Evolutionary conservation across 768 basidiomycete genomes (phyloP).

Genomic region (Rickenella mellea): DNA sequence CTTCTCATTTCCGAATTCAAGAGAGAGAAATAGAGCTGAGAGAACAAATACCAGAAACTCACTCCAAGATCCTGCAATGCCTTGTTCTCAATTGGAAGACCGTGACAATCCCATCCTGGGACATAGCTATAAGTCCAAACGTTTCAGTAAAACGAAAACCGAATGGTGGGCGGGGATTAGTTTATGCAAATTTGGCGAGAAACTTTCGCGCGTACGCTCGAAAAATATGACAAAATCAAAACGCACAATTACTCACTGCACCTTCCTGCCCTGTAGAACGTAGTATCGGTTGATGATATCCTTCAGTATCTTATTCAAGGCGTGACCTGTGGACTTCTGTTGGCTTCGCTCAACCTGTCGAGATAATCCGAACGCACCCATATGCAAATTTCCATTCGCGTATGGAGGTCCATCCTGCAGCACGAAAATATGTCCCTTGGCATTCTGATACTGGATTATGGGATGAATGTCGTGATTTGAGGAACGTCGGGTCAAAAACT

Average conservation of each 20-base stretch:
- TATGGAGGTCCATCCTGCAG: slow-evolving; percentile 96
- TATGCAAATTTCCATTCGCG: slow-evolving; percentile 92
- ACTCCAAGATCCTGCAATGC: slow-evolving; percentile 72
- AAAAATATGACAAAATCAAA: no score
- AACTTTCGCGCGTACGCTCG: no score
- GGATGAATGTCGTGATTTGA: background rate
- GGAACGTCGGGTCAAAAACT: slow-evolving; percentile 1
- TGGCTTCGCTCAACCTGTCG: background rate
- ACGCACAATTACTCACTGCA: slow-evolving; percentile 71
- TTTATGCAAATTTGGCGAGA: no score
- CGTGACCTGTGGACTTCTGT: slow-evolving; percentile 56
- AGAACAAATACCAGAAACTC: no score
- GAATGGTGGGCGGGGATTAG: background rate
- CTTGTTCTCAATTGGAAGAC: slow-evolving; percentile 94
- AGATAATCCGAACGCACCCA: slow-evolving; percentile 44
- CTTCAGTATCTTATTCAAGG: slow-evolving; percentile 92
- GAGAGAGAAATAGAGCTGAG: background rate
- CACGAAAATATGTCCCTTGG: slow-evolving; percentile 63
- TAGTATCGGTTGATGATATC: slow-evolving; percentile 92
- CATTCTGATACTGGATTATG: slow-evolving; percentile 48
- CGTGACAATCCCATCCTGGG: slow-evolving; percentile 98
- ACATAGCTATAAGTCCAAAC: slow-evolving; percentile 52
- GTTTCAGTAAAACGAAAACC: background rate
- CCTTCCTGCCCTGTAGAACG: slow-evolving; percentile 62
- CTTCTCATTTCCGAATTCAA: slow-evolving; percentile 6